Evolutionary conservation across 2,329 filamentous ascomycete species (phyloP).

Genomic region (Trichoderma koningiopsis): DNA sequence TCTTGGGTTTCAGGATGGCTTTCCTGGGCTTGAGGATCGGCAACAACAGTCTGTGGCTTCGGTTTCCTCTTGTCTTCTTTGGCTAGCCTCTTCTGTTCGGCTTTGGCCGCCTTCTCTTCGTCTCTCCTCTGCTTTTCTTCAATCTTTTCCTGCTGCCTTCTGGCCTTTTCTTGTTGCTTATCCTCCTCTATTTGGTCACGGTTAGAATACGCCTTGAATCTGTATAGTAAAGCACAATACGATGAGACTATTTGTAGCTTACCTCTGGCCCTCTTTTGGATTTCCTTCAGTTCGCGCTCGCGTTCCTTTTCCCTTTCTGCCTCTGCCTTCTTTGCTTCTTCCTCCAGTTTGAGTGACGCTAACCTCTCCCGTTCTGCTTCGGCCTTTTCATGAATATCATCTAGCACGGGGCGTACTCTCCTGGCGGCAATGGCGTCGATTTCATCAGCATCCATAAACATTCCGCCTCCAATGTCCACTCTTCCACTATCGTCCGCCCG

Average conservation of each 20-base stretch:
- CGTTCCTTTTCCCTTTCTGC: constrained; percentile 49
- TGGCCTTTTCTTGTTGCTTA: constrained; percentile 38
- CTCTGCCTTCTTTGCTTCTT: constrained; percentile 59
- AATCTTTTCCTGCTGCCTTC: constrained; percentile 32
- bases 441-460: constrained; percentile 74
- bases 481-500: constrained; percentile 59
- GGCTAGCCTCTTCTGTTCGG: constrained; percentile 53
- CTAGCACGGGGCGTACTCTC: constrained; percentile 78
- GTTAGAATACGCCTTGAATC: neutral
- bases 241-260: constrained; percentile 35
- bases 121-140: constrained; percentile 49
- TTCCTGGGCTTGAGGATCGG: constrained; percentile 29
- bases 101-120: constrained; percentile 54
- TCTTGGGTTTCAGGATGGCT: neutral
- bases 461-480: constrained; percentile 76
- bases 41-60: constrained; percentile 26
- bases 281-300: constrained; percentile 56
- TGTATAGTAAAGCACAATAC: no score
- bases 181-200: constrained; percentile 45
- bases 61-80: constrained; percentile 58
- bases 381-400: constrained; percentile 80
- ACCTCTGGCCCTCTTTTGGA: constrained; percentile 62
- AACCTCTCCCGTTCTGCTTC: constrained; percentile 70
- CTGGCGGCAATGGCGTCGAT: constrained; percentile 78
- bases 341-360: constrained; percentile 64